These are phyloP conservation scores for Pythium insidiosum DNA, from an alignment of 352 stramenopile genomes.

Conservation along the genomic window DNA sequence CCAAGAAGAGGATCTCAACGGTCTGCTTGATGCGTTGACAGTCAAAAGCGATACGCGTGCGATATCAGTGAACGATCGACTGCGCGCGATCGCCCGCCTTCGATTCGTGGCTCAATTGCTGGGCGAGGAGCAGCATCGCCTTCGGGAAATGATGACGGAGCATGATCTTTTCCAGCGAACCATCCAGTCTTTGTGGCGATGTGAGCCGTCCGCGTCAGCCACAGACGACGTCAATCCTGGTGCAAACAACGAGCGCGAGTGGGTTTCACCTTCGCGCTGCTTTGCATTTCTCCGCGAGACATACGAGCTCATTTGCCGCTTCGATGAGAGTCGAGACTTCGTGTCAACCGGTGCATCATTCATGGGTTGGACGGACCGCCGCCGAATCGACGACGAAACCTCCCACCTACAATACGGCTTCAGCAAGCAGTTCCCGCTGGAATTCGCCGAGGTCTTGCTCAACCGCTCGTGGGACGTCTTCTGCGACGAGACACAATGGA, in stretches of 20 bases:
- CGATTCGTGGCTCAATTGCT: conserved; percentile 27
- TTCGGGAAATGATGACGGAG: conserved; percentile 10
- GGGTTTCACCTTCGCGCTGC: conserved; percentile 10
- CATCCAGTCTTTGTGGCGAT: conserved; percentile 13
- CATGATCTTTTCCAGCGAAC: conserved; percentile 15
- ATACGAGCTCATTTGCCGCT: conserved; percentile 34
- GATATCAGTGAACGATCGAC: conserved; percentile 1
- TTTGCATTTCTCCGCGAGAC: conserved; percentile 52
- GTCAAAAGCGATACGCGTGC: background rate
- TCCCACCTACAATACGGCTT: conserved; percentile 16
- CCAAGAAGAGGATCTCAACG: conserved; percentile 12
- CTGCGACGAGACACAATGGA: conserved; percentile 18
- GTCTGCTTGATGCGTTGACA: conserved; percentile 11
- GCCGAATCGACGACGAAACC: conserved; percentile 8
- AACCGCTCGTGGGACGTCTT: conserved; percentile 15
- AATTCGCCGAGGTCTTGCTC: conserved; percentile 13
- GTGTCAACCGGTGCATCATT: conserved; percentile 10
- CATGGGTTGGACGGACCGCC: conserved; percentile 15
- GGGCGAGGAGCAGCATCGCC: conserved; percentile 26
- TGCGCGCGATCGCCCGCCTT: conserved; percentile 22
- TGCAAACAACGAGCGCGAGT: conserved; percentile 14
- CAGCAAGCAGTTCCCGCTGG: conserved; percentile 11
- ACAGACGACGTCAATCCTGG: conserved; percentile 22
- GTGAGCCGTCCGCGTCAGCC: conserved; percentile 4
- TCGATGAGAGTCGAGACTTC: conserved; percentile 7